Percentiles rank a stretch among this genome's conserved stretches.
Evolutionary conservation across 148 eudicot genomes (phyloP).

Genomic region (Cornus kousa): DNA sequence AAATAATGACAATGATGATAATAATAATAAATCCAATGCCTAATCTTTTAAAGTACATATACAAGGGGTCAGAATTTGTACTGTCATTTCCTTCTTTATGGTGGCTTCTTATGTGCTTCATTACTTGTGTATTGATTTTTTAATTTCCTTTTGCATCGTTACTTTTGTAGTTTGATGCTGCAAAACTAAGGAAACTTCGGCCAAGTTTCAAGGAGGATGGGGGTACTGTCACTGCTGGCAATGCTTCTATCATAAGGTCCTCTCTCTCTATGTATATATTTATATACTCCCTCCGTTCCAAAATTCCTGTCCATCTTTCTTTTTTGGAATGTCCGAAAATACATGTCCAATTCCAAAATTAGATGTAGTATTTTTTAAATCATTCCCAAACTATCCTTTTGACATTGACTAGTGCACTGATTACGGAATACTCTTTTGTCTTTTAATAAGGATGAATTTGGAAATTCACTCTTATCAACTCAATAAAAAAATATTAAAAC

Average conservation of each 20-base stretch:
- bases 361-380: too few species aligned
- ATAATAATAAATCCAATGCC: not conserved
- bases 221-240: conserved; percentile 96
- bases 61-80: not conserved
- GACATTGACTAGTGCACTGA: too few species aligned
- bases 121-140: not conserved
- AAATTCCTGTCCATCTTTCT: too few species aligned
- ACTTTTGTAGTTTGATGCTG: conserved; percentile 68
- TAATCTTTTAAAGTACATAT: not conserved
- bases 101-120: conserved; percentile 6
- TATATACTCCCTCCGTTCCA: not conserved
- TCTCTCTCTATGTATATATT: conserved; percentile 5
- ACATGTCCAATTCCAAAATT: too few species aligned
- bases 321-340: too few species aligned
- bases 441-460: too few species aligned
- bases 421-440: too few species aligned
- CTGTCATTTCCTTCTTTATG: not conserved
- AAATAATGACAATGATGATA: too few species aligned
- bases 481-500: too few species aligned
- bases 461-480: too few species aligned
- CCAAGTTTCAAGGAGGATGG: conserved; percentile 81
- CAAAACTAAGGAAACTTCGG: conserved; percentile 73
- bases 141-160: not conserved
- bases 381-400: too few species aligned
- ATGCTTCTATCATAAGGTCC: conserved; percentile 94